Evolutionary conservation across 345 rosid genomes (phyloP).

Genomic region (Erodium maritimum): DNA sequence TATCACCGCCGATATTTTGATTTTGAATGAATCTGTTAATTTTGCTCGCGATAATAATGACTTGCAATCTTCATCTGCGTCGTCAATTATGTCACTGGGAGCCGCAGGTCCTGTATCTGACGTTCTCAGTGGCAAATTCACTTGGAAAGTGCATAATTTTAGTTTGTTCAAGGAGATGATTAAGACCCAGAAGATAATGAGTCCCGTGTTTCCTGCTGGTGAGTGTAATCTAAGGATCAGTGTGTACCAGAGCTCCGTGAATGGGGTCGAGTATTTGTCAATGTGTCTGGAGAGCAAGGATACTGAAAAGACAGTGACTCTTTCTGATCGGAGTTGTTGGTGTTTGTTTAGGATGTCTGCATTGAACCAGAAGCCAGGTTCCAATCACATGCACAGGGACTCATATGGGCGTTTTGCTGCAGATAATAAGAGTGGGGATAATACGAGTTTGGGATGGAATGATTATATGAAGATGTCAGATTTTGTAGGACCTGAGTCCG

Average conservation of each 20-base stretch:
- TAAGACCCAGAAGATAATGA: conserved; percentile 95
- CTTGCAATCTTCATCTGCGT: conserved; percentile 31
- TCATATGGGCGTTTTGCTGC: conserved; percentile 90
- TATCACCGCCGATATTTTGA: conserved; percentile 81
- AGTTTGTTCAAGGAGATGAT: conserved; percentile 93
- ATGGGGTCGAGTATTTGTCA: conserved; percentile 67
- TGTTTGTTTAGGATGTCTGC: conserved; percentile 96
- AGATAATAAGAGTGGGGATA: conserved; percentile 89
- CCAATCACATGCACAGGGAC: conserved; percentile 83
- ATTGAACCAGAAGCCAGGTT: conserved; percentile 82
- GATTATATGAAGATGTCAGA: conserved; percentile 93
- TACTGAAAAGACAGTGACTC: conserved; percentile 46
- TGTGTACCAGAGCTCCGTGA: conserved; percentile 83
- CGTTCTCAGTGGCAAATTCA: conserved; percentile 84
- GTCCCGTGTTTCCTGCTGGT: conserved; percentile 95
- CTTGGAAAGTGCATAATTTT: conserved; percentile 97
- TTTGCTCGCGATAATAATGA: conserved; percentile 76
- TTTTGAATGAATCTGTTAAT: conserved; percentile 73
- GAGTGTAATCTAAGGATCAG: conserved; percentile 91
- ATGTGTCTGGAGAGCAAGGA: conserved; percentile 99
- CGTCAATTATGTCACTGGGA: conserved; percentile 29
- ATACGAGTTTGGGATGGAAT: conserved; percentile 95
- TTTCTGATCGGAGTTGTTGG: conserved; percentile 89
- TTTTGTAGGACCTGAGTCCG: conserved; percentile 58
- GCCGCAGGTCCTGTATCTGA: conserved; percentile 57